Base-by-base conservation (phyloP, 2,329 filamentous ascomycete genomes). In the Anthostomella pinea region DNA sequence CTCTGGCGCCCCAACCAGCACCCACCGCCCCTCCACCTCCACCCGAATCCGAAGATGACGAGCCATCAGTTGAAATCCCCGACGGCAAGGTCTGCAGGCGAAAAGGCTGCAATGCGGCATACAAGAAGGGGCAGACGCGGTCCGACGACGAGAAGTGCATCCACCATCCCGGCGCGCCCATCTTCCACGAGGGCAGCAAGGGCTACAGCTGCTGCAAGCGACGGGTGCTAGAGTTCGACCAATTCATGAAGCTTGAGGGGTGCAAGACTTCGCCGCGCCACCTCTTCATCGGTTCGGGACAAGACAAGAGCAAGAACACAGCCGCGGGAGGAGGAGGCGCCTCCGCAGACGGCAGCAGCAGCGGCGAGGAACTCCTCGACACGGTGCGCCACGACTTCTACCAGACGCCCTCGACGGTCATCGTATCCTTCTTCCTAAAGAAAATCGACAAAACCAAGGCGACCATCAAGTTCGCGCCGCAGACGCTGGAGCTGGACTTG, bases 151-250 rank as follows among this genome's bases (percentile, higher is more conserved):
- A 96, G 69, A 73, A 79, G 43, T 98, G 93, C 60, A 74, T 87
- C 30, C 83, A 95, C 58, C 93, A 98, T 65, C 90, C 93, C 0
- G 93, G 93, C 4, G 79, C 77, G 15, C 87, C 93, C 16, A 83
- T 98, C 50, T 98, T 98, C 68, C 93, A 98, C 63, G 93, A 98
- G 69, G 93, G 93, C 22, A 95, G 87, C 68, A 98, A 98, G 70
- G 93, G 93, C 1, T 98, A 93, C 75, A 89, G 82, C 41, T 98
- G 93, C 72, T 98, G 93, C 69, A 97, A 97, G 77, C 75, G 88
- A 54, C 78, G 89, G 23, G 93, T 98, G 39, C 69, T 98, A 41
- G 93, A 98, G 60, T 98, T 98, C 64, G 90, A 98, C 62, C 85
- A 97, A 64, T 98, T 98, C 66, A 82, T 98, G 82, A 93, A 87